These are phyloP conservation scores for Podospora conica DNA, from an alignment of 495 filamentous ascomycete genomes.

Conservation along the genomic window DNA sequence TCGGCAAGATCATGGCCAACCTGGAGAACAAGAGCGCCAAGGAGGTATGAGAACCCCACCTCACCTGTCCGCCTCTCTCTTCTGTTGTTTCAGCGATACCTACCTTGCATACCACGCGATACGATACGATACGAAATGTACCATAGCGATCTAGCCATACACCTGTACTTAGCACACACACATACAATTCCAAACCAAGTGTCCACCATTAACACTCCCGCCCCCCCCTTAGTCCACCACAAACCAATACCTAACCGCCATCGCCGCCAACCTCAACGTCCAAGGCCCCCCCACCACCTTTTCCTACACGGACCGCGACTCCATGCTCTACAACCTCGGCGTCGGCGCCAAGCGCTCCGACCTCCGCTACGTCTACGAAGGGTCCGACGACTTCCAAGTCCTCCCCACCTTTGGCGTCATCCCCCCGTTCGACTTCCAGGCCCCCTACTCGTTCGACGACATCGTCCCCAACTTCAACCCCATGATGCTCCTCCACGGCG, in stretches of 20 bases:
- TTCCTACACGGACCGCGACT: constrained; percentile 75
- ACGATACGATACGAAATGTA: constrained; percentile 4
- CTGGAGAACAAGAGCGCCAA: constrained; percentile 63
- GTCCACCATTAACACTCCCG: background rate
- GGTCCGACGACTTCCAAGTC: constrained; percentile 81
- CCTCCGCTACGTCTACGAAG: constrained; percentile 81
- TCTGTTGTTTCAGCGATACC: constrained; percentile 11
- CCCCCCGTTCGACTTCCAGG: constrained; percentile 78
- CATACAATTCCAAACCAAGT: constrained; percentile 17
- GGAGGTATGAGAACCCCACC: constrained; percentile 40
- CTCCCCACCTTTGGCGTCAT: constrained; percentile 93
- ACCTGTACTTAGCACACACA: no score
- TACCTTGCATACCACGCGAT: no score
- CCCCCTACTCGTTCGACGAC: constrained; percentile 74
- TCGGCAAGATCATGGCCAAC: constrained; percentile 88
- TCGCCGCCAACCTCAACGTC: constrained; percentile 68
- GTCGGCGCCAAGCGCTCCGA: constrained; percentile 91
- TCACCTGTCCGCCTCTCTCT: constrained; percentile 11
- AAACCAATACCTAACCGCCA: constrained; percentile 56
- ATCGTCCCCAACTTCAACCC: constrained; percentile 91
- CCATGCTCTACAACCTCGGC: constrained; percentile 93
- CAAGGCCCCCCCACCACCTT: constrained; percentile 71
- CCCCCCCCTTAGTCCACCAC: constrained; percentile 3
- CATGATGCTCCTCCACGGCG: constrained; percentile 99
- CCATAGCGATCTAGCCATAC: constrained; percentile 29